Base-by-base conservation (phyloP, 1,284 basidiomycete species). In the Cystobasidium slooffiae region DNA sequence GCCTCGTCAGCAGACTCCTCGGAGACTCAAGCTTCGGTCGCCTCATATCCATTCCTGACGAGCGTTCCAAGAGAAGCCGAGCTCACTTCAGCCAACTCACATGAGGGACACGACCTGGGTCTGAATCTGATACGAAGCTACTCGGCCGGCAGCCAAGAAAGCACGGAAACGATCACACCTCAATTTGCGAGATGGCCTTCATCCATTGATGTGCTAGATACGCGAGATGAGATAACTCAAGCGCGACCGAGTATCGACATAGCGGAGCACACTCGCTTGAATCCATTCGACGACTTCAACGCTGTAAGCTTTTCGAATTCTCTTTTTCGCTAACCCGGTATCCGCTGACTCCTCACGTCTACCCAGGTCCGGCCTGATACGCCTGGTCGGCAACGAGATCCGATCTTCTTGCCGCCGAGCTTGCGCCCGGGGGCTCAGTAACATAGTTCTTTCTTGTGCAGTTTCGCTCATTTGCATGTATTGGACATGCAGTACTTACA, bases 41-140 rank as follows among this genome's bases (percentile, higher is more conserved):
- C 67, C 9, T 66, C 64, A 46, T 69, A 69, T 22, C 74, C 74
- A 12, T 75, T 69, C 52, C 58, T 75, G 39, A 70, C 59, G 16
- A 64, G 58, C 68, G 74, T 75, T 20, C 67, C 74, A 8, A 63
- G 72, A 41, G 24, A 58, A 55, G 37, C 18, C 18, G 63, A 56
- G 5, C 56, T 47, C 14, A 41, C 72, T 18, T 72, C 69, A 20
- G 31, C 53, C 31, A 56, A 46, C 24, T 68, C 58, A 24, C 66
- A 68, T 56, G 61, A 61, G 52, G 61, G 53, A 12, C 16, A 41
- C n/a, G 53, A 68, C 24, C 16, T 62, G 16, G 68, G 49, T 20
- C 20, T 51, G 52, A 47, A 61, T 49, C 65, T 64, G 68, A 20
- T 56, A 10, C 10, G 68, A 22, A 62, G 47, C 24, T 49, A 63